Conservation (phyloP, 1,139 yeast species). For the Lodderomyces oxycetoniae region DNA sequence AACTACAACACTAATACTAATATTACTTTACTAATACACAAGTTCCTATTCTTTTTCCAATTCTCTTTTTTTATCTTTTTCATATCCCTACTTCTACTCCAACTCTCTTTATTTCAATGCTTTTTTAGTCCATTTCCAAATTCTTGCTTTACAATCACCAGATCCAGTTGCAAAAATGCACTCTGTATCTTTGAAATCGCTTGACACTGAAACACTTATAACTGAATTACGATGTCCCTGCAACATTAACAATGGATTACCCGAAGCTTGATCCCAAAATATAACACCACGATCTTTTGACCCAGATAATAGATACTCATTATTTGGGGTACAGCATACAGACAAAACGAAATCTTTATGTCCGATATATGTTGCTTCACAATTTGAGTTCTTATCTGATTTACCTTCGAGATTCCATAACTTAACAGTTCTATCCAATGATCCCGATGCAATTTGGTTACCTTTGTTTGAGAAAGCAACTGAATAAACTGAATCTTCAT, state of each 20-base stretch:
- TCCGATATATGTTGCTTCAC: conserved; percentile 92
- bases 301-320: conserved; percentile 87
- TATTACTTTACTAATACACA: neutral
- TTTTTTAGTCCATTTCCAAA: conserved; percentile 70
- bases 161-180: conserved; percentile 92
- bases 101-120: neutral
- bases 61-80: conserved; percentile 2
- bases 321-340: conserved; percentile 92
- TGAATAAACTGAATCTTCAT: conserved; percentile 92
- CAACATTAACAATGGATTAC: conserved; percentile 90
- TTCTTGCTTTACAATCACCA: conserved; percentile 96
- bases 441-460: conserved; percentile 88
- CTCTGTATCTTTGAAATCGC: conserved; percentile 66
- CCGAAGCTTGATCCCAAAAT: conserved; percentile 92
- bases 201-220: conserved; percentile 87
- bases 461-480: conserved; percentile 94
- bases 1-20: conserved; percentile 5
- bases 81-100: neutral
- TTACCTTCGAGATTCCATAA: conserved; percentile 80
- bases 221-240: conserved; percentile 98
- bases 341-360: conserved; percentile 95
- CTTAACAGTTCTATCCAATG: conserved; percentile 93
- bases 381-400: conserved; percentile 56
- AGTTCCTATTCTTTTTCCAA: conserved; percentile 1
- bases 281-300: conserved; percentile 96